Percentiles rank a stretch among this genome's conserved stretches.
Evolutionary conservation across 106 monocot species (phyloP).

Genomic region (Triglochin maritima): DNA sequence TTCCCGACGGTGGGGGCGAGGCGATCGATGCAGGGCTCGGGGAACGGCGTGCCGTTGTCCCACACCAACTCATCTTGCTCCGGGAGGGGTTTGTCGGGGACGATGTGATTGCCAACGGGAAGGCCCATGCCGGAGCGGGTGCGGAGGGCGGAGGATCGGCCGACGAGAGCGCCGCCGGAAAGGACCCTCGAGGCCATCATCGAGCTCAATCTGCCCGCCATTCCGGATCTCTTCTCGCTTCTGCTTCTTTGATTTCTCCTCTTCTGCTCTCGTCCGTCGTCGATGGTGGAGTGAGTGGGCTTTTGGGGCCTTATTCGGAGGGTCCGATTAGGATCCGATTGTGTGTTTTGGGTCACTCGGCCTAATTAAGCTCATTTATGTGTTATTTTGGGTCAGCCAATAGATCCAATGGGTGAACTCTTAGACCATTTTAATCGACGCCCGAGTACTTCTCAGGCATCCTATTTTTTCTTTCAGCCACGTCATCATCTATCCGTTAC

Average conservation of each 20-base stretch:
- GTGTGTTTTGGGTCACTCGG: too few relatives aligned
- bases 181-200: conserved; percentile 55
- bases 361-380: too few relatives aligned
- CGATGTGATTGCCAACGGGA: conserved; percentile 81
- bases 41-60: conserved; percentile 91
- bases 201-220: conserved; percentile 62
- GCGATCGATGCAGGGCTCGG: conserved; percentile 89
- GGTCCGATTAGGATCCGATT: too few relatives aligned
- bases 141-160: conserved; percentile 37
- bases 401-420: too few relatives aligned
- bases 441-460: too few relatives aligned
- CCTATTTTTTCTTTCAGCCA: too few relatives aligned
- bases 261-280: not conserved
- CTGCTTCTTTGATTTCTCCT: not conserved
- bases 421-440: too few relatives aligned
- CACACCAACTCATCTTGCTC: conserved; percentile 68
- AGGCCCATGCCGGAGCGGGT: conserved; percentile 87
- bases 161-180: conserved; percentile 33
- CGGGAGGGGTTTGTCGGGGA: conserved; percentile 69
- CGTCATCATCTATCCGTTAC: too few relatives aligned
- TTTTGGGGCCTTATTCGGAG: too few relatives aligned
- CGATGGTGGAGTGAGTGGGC: conserved; percentile 3
- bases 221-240: conserved; percentile 5
- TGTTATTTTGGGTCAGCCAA: too few relatives aligned
- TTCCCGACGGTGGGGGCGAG: conserved; percentile 72